Conservation (phyloP, 2,329 filamentous ascomycete species). For the Simplicillium sp. region DNA sequence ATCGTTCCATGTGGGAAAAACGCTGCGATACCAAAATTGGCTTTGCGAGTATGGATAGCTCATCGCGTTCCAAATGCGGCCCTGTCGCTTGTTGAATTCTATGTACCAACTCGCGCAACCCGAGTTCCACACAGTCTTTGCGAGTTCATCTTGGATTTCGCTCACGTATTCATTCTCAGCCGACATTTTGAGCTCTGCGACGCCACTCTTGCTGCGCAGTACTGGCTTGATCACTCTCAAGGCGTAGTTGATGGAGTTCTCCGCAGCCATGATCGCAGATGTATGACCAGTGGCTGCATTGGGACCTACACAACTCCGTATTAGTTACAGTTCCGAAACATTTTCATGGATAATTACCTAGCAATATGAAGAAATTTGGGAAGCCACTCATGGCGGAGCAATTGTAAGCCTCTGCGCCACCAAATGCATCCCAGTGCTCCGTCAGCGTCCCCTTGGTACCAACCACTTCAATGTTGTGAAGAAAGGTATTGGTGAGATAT, state of each 20-base stretch:
- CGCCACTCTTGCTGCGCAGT: conserved; percentile 25
- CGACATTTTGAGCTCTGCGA: conserved; percentile 19
- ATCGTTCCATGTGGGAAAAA: conserved; percentile 1
- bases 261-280: conserved; percentile 34
- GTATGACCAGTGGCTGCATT: conserved; percentile 31
- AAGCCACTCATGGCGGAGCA: conserved; percentile 32
- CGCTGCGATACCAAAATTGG: conserved; percentile 1
- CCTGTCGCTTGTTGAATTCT: conserved; percentile 26
- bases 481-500: conserved; percentile 35
- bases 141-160: conserved; percentile 28
- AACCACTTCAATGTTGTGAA: conserved; percentile 35
- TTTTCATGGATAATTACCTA: no score
- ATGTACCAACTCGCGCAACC: conserved; percentile 38
- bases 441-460: conserved; percentile 30
- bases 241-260: conserved; percentile 36
- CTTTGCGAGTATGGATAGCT: conserved; percentile 4
- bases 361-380: conserved; percentile 33
- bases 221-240: conserved; percentile 19
- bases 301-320: no score
- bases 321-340: no score
- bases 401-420: conserved; percentile 31
- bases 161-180: conserved; percentile 1
- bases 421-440: conserved; percentile 1
- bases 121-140: conserved; percentile 31
- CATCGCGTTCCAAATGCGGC: conserved; percentile 23